A percentile compares a stretch with the other conserved stretches of the same genome.
These are phyloP conservation scores for Glycine latifolia DNA, from an alignment of 306 rosid genomes.

Conservation along the genomic window DNA sequence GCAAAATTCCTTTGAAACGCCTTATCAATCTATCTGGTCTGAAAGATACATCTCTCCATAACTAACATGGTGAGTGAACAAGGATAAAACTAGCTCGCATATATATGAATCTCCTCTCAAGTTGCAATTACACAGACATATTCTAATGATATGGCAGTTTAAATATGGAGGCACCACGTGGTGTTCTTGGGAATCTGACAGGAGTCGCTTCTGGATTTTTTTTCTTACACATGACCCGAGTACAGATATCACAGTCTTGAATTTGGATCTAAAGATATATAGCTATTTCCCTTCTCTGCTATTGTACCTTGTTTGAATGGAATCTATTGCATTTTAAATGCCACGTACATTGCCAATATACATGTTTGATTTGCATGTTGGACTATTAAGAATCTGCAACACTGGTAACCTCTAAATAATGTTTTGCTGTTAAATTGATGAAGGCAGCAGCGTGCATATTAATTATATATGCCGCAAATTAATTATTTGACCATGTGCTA, in stretches of 20 bases:
- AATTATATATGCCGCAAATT: neutral
- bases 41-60: no score
- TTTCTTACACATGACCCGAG: constrained; percentile 33
- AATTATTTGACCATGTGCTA: constrained; percentile 42
- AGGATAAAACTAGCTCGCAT: neutral
- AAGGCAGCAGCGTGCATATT: constrained; percentile 9
- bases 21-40: neutral
- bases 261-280: constrained; percentile 42
- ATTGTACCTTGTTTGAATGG: constrained; percentile 47
- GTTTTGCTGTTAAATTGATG: constrained; percentile 35
- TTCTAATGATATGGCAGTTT: constrained; percentile 33
- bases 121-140: constrained; percentile 23
- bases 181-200: constrained; percentile 29
- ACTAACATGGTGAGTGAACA: constrained; percentile 9
- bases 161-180: constrained; percentile 33
- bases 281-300: constrained; percentile 47
- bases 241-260: constrained; percentile 39
- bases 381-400: constrained; percentile 9
- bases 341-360: neutral
- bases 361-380: constrained; percentile 30
- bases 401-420: neutral
- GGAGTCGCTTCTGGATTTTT: constrained; percentile 43
- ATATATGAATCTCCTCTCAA: neutral
- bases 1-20: neutral
- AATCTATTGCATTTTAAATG: constrained; percentile 40